Base-by-base conservation (phyloP, 2,329 filamentous ascomycete species). In the Aspergillus nomiae region DNA sequence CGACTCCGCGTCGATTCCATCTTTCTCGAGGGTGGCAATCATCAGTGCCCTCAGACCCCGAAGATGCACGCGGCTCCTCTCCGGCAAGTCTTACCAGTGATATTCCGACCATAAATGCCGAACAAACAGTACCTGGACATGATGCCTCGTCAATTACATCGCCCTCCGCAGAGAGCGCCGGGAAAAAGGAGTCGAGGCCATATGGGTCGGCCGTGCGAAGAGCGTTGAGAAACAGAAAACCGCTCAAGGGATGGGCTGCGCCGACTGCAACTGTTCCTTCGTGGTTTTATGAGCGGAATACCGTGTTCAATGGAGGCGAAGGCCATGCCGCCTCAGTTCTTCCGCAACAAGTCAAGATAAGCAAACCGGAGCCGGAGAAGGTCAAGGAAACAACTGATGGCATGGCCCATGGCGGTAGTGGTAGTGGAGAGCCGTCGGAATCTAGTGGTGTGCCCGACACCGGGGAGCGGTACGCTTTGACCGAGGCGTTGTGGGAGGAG, bases 401-500 rank as follows among this genome's bases (percentile, higher is more conserved):
- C 3, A 51, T 62, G 30, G 68, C 66, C n/a, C 65, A 65, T 2
- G 75, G 75, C 28, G 74, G 72, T 28, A 66, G 69, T 21, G 70
- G 68, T 24, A 69, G 68, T 5, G 51, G 51, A 19, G 65, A 73
- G 14, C 69, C 72, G 2, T 63, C 68, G 32, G 60, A 63, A 4
- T 62, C 69, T 0, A 66, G 61, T 36, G 67, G 63, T n/a, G 60
- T 69, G 14, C 19, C 66, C 9, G 51, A 58, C 24, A 51, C 65
- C 8, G 68, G 71, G 11, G 64, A 72, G 53, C 75, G 77, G 26
- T 82, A 81, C 67, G 69, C 73, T n/a, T 67, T 83, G 53, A 74
- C 75, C 24, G 73, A 79, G 51, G 73, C 74, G 32, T 64, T 81
- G 26, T 82, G 80, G 80, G 74, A 78, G 58, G 84, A 86, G 69